phyloP scores from a whole-genome alignment of 139 green algal genomes.

The Diplosphaera chodatii region DNA sequence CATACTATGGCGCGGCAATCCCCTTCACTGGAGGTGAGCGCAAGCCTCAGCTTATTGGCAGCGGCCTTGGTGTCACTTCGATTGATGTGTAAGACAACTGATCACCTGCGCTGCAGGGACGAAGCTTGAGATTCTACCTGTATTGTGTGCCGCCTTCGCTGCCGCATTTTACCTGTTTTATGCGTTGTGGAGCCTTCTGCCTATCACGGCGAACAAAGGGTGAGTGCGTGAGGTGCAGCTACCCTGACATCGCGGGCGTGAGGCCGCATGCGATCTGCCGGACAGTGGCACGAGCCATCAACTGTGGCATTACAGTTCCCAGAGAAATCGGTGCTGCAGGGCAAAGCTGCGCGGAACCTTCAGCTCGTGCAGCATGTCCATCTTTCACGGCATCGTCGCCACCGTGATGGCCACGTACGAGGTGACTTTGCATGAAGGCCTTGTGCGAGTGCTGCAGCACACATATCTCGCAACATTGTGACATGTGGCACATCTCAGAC shows the following conservation, averaged over 20 bases:
- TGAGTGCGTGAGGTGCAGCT: background rate
- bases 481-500: too few relatives aligned
- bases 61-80: too few relatives aligned
- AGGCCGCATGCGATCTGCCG: too few relatives aligned
- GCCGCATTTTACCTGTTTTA: background rate
- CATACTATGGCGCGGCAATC: background rate
- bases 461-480: too few relatives aligned
- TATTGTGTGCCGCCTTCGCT: background rate
- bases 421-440: background rate
- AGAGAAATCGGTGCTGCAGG: constrained; percentile 2
- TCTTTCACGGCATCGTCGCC: constrained; percentile 3
- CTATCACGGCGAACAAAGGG: background rate
- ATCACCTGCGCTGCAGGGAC: background rate
- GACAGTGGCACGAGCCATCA: too few relatives aligned
- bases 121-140: background rate
- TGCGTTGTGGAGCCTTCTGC: background rate
- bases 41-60: too few relatives aligned
- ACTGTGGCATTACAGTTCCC: too few relatives aligned
- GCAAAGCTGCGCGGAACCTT: background rate
- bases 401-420: background rate
- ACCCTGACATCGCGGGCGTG: too few relatives aligned
- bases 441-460: background rate
- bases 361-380: constrained; percentile 9
- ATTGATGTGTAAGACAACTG: too few relatives aligned
- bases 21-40: background rate